A percentile compares a stretch with the other conserved stretches of the same genome.
Conservation (phyloP, 768 basidiomycete genomes). For the Favolaschia claudopus region DNA sequence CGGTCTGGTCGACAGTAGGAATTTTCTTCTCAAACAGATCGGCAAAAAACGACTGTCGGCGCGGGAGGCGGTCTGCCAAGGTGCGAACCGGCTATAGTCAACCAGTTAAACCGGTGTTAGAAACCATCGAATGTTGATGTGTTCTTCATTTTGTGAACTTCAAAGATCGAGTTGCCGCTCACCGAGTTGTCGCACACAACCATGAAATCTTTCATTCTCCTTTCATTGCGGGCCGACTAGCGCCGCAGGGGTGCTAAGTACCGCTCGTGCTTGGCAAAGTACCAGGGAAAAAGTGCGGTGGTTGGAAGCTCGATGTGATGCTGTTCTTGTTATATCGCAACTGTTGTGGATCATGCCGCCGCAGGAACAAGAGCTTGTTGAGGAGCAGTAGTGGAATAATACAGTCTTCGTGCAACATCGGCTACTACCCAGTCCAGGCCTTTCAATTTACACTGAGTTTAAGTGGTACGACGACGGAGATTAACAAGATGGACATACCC, state of each 20-base stretch:
- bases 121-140: not conserved
- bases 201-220: slow-evolving; percentile 13
- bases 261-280: slow-evolving; percentile 17
- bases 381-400: slow-evolving; percentile 63
- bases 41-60: not conserved
- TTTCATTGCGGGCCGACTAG: slow-evolving; percentile 7
- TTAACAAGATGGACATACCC: slow-evolving; percentile 37
- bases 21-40: slow-evolving; percentile 16
- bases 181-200: slow-evolving; percentile 16
- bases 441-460: slow-evolving; percentile 6
- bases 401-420: slow-evolving; percentile 87
- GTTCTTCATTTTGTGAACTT: not conserved
- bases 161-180: not conserved
- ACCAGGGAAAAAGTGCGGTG: too few relatives aligned
- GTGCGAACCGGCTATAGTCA: slow-evolving; percentile 8
- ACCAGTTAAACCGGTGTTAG: slow-evolving; percentile 11
- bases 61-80: slow-evolving; percentile 10
- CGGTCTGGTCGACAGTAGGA: not conserved
- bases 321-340: slow-evolving; percentile 12
- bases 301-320: slow-evolving; percentile 19
- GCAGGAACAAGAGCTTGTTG: slow-evolving; percentile 27
- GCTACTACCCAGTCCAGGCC: slow-evolving; percentile 91
- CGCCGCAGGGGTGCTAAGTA: slow-evolving; percentile 16
- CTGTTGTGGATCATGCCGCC: slow-evolving; percentile 24
- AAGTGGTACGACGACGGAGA: not conserved